Evolutionary conservation across 352 stramenopile species (phyloP), one percentile per base, ranked within the genome.

Genomic region (Pythium brachiatum): DNA sequence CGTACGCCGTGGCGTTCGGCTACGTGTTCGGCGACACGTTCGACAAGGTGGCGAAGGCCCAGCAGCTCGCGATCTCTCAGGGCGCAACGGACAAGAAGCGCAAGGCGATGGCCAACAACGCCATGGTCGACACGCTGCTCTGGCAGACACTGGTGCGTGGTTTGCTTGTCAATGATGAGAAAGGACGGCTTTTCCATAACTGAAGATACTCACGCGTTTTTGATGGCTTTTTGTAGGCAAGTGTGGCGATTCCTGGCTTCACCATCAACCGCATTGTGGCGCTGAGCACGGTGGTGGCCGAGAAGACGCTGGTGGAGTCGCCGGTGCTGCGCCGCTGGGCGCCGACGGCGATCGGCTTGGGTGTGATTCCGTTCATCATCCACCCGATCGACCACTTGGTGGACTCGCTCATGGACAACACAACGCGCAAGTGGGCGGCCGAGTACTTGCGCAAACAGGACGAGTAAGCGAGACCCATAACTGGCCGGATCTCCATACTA

Each of bases 281-380:
- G 15, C 39, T 78, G 53, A 83, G 68, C 53, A 66, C 66, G 2
- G 50, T 64, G 18, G 62, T 73, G 20, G 70, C 74, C 20, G 58
- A 87, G 27, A 70, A 68, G n/a, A 72, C 62, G 13, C 53, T 67
- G 4, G 73, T 78, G 61, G 74, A 70, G 53, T 85, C 69, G 25
- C 79, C 74, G 3, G 53, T 87, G 53, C 38, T 87, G 36, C 69
- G 69, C 23, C 72, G 76, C 21, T 92, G 78, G 78, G 67, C 79
- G 2, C 84, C 86, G 15, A 96, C 87, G n/a, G 82, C 75, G 12
- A 70, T 92, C 29, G 87, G 89, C 1, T 66, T 96, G 20, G 75
- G 73, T 7, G 74, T 89, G 15, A 96, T 97, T 58, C 87, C 88
- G 2, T 70, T 96, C 44, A 96, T 97, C 63, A 84, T 96, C 58